phyloP scores from a whole-genome alignment of 768 basidiomycete species.

The Kwoniella mangroviensis region DNA sequence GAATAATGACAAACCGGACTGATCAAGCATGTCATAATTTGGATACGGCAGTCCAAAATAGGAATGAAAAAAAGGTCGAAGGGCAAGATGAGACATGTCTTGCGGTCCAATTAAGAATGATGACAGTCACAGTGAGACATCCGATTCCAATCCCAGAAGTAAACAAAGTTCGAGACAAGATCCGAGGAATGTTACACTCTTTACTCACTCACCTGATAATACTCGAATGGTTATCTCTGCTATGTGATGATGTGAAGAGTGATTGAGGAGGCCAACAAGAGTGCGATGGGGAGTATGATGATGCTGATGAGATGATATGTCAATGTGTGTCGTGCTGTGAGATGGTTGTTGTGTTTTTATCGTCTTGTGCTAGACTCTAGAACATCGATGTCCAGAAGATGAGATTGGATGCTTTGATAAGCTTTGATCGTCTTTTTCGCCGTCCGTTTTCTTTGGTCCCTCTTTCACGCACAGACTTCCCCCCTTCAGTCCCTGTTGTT shows the following conservation, averaged over 20 bases:
- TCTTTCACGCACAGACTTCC: background rate
- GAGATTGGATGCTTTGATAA: background rate
- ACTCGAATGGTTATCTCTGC: background rate
- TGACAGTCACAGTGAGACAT: slow-evolving; percentile 14
- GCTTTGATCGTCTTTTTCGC: slow-evolving; percentile 13
- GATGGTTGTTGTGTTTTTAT: background rate
- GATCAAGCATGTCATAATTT: background rate
- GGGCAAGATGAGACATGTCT: slow-evolving; percentile 22
- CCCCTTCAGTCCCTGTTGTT: background rate
- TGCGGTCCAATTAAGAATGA: slow-evolving; percentile 18
- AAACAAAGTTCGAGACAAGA: background rate
- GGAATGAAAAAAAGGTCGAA: background rate
- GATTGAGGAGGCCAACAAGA: background rate
- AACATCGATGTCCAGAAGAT: background rate
- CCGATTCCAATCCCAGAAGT: background rate
- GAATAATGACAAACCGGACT: background rate
- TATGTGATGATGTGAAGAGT: background rate
- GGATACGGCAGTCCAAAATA: background rate
- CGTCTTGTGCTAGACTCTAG: background rate
- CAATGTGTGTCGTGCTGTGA: background rate
- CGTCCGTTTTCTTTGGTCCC: background rate
- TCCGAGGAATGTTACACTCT: background rate
- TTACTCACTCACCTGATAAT: background rate
- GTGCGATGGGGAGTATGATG: background rate
- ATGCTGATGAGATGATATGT: background rate